Base-by-base conservation (phyloP, 2,329 filamentous ascomycete genomes). In the Lecanicillium sp. region DNA sequence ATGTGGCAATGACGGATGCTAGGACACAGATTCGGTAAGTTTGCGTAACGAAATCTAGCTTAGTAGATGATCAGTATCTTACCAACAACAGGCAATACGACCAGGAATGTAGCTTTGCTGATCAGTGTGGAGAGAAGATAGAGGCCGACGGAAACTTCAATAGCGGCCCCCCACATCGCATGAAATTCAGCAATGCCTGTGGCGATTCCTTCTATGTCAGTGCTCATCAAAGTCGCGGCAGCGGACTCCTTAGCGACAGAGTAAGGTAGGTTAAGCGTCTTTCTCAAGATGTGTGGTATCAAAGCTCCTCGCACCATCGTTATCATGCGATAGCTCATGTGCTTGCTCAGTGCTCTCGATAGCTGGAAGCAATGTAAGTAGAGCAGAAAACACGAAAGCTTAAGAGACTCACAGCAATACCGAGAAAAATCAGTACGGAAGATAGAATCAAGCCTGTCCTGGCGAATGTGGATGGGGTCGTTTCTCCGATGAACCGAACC, bases 201-300 rank as follows among this genome's bases (percentile, higher is more conserved):
- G 13, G n/a, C 19, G 11, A 42, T 28, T 4, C 18, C 10, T 6
- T 35, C 36, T 2, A 42, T 36, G 5, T 42, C 40, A 3, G 40
- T 25, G 29, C 36, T 42, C 40, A 42, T 42, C 4, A 30, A 36
- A 4, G 40, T 42, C 13, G 38, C 9, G 9, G 29, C 40, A 3
- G 40, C 28, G 3, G 36, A 31, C 17, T 62, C 58, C 13, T 60
- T 56, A 5, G 53, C 50, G 1, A 48, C 41, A 3, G 45, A 46
- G 2, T 49, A 45, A n/a, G 52, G 49, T 8, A 65, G 43, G 2
- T 46, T 41, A 5, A 65, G 44, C 0, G 64, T 66, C 42, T 69
- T 67, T 11, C 62, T 58, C 46, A 70, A 74, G 12, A 77, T 64
- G 46, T 72, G 58, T 0, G 67, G 63, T 7, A 60, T 43, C 5